Percentiles rank a stretch among this genome's conserved stretches.
Conservation (phyloP, 2,329 filamentous ascomycete genomes). For the Cercospora sp. region DNA sequence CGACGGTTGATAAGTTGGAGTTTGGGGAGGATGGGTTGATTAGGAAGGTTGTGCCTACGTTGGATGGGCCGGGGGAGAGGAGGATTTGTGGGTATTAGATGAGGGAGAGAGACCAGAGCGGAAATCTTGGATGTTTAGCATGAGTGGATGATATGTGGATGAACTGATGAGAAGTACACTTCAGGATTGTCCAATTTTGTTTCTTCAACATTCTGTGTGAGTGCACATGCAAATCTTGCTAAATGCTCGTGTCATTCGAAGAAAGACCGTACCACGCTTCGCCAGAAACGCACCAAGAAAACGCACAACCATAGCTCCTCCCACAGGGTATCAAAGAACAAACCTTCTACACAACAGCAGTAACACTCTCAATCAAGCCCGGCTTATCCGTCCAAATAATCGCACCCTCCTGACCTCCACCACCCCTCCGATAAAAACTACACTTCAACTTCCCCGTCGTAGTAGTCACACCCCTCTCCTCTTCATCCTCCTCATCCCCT, state of each 20-base stretch:
- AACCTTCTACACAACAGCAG: neutral
- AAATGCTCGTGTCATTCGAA: too few species aligned
- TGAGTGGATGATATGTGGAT: neutral
- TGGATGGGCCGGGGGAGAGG: slow-evolving; percentile 31
- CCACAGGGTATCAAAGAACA: neutral
- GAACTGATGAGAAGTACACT: too few species aligned
- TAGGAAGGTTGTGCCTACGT: slow-evolving; percentile 41
- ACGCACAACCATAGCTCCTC: neutral
- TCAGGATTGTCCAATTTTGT: too few species aligned
- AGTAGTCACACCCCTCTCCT: neutral
- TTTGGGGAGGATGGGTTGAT: slow-evolving; percentile 46
- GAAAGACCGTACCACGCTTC: neutral
- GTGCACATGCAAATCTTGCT: too few species aligned
- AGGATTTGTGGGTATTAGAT: neutral
- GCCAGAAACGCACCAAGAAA: neutral
- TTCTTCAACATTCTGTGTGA: too few species aligned
- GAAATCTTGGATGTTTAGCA: neutral
- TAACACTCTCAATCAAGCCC: slow-evolving; percentile 22
- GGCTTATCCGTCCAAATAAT: slow-evolving; percentile 24
- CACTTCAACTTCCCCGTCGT: slow-evolving; percentile 23
- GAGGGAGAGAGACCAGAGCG: too few species aligned
- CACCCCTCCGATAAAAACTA: slow-evolving; percentile 19
- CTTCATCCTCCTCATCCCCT: neutral
- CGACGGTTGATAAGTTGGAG: slow-evolving; percentile 45
- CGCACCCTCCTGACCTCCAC: slow-evolving; percentile 10